A percentile compares a stretch with the other conserved stretches of the same genome.
Evolutionary conservation across 148 eudicot genomes (phyloP).

Genomic region (Simmondsia chinensis): DNA sequence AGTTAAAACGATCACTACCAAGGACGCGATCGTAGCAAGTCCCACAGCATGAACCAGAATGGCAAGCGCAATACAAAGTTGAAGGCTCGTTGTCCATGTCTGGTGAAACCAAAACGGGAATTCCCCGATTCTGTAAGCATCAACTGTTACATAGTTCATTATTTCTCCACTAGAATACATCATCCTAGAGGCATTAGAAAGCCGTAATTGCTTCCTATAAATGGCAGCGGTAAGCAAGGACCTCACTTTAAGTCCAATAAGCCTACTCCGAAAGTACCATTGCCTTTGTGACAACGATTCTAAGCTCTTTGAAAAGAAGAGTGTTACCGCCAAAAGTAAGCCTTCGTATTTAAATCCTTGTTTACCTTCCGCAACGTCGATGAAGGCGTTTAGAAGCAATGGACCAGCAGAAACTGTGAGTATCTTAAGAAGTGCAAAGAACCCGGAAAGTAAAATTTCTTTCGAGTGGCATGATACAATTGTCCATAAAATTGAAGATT

Average conservation of each 20-base stretch:
- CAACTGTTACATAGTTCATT: constrained; percentile 76
- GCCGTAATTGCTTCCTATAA: constrained; percentile 58
- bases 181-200: constrained; percentile 63
- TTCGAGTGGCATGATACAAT: constrained; percentile 61
- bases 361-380: constrained; percentile 72
- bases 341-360: constrained; percentile 54
- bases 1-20: constrained; percentile 44
- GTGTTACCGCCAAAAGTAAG: constrained; percentile 44
- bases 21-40: constrained; percentile 53
- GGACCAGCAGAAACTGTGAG: constrained; percentile 76
- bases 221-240: constrained; percentile 74
- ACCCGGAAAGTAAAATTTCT: constrained; percentile 65
- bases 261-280: constrained; percentile 59
- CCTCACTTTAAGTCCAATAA: constrained; percentile 64
- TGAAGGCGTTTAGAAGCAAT: constrained; percentile 74
- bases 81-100: constrained; percentile 68
- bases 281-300: constrained; percentile 80
- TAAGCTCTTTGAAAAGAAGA: constrained; percentile 45
- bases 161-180: constrained; percentile 80
- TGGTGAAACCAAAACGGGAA: constrained; percentile 87
- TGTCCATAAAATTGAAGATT: constrained; percentile 51
- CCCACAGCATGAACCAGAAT: constrained; percentile 58
- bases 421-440: constrained; percentile 66
- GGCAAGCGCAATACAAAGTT: constrained; percentile 55
- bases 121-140: constrained; percentile 83